Conservation (phyloP, 2,329 filamentous ascomycete genomes). For the Aspergillus pseudotamarii region DNA sequence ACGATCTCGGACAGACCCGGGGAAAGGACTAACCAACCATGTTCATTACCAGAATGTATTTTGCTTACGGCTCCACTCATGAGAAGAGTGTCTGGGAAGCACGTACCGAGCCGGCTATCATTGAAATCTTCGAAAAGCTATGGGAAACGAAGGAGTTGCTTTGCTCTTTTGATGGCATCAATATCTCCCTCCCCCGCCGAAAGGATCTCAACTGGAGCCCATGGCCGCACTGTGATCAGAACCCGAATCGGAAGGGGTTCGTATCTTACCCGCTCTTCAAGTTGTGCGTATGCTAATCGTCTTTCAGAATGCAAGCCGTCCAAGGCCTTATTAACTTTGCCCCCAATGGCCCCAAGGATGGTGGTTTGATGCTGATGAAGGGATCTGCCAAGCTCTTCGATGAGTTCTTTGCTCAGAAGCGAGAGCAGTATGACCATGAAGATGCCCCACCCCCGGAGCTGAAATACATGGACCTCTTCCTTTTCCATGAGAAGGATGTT, state of each 20-base stretch:
- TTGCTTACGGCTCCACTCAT: conserved; percentile 40
- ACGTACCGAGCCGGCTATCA: conserved; percentile 43
- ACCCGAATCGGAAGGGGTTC: conserved; percentile 44
- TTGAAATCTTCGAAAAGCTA: conserved; percentile 46
- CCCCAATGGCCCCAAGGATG: conserved; percentile 51
- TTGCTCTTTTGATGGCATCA: conserved; percentile 36
- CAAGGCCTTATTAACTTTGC: conserved; percentile 51
- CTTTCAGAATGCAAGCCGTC: conserved; percentile 28
- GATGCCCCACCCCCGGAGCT: conserved; percentile 22
- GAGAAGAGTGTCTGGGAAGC: conserved; percentile 52
- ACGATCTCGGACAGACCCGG: background rate
- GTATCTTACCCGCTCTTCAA: background rate
- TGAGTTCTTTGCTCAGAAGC: conserved; percentile 48
- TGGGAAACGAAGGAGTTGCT: conserved; percentile 36
- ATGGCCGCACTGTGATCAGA: conserved; percentile 53
- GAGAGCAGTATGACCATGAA: conserved; percentile 17
- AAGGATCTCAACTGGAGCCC: conserved; percentile 43
- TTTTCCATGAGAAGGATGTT: conserved; percentile 48
- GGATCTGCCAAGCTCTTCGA: conserved; percentile 47
- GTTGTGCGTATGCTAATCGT: background rate
- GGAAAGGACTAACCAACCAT: background rate
- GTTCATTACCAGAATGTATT: conserved; percentile 21
- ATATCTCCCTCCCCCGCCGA: conserved; percentile 47
- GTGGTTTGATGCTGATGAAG: conserved; percentile 50
- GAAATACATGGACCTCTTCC: conserved; percentile 42